phyloP scores from a whole-genome alignment of 2,329 filamentous ascomycete species.

The Sporothrix mexicana region DNA sequence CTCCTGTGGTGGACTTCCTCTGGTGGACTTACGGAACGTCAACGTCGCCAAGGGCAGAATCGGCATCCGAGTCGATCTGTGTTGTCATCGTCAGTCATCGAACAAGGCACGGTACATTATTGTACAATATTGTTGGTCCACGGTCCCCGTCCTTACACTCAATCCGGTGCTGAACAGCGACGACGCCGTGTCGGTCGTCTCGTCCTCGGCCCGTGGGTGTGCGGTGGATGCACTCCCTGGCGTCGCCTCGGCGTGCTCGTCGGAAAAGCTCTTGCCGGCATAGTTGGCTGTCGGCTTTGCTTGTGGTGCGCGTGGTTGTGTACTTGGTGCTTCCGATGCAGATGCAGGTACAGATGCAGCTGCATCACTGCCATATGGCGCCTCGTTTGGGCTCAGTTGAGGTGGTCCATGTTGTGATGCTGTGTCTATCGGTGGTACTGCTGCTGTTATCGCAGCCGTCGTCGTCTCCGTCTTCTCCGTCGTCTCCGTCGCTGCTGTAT shows the following conservation, averaged over 20 bases:
- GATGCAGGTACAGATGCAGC: too few species aligned
- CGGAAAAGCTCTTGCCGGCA: not conserved
- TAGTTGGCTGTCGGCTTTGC: not conserved
- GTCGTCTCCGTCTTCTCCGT: not conserved
- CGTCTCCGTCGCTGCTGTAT: not conserved
- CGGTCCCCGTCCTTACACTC: too few species aligned
- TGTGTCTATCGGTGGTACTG: not conserved
- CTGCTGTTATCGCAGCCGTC: not conserved
- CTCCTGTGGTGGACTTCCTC: too few species aligned
- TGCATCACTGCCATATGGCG: not conserved
- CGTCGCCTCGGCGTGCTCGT: not conserved
- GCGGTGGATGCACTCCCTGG: not conserved
- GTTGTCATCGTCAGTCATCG: too few species aligned
- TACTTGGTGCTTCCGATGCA: too few species aligned
- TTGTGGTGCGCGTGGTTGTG: not conserved
- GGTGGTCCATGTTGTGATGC: not conserved
- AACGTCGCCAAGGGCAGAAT: conserved; percentile 33
- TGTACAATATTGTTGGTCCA: too few species aligned
- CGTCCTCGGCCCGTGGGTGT: not conserved
- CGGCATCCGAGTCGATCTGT: conserved; percentile 34
- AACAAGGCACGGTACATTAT: too few species aligned
- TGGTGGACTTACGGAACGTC: conserved; percentile 29
- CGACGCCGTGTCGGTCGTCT: conserved; percentile 30
- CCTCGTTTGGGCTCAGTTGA: not conserved
- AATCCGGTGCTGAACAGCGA: conserved; percentile 36